Percentiles rank a stretch among this genome's conserved stretches.
phyloP scores from a whole-genome alignment of 805 yeast species.

The Sungouiella blattae region DNA sequence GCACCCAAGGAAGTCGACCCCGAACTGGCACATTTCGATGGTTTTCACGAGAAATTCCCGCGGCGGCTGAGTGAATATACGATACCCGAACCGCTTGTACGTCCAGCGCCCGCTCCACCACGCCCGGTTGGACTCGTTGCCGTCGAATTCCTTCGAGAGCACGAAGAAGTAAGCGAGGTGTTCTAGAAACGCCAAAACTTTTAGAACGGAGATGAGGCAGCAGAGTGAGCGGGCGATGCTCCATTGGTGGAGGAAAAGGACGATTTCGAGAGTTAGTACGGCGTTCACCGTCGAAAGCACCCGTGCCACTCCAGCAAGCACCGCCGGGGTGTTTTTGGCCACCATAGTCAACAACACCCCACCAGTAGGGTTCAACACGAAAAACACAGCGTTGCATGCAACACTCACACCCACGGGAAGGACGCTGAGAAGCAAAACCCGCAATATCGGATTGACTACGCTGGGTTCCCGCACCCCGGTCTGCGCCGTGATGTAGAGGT shows the following conservation, averaged over 20 bases:
- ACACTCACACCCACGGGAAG: slow-evolving; percentile 40
- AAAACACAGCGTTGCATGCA: slow-evolving; percentile 26
- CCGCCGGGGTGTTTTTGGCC: slow-evolving; percentile 29
- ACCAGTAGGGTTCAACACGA: slow-evolving; percentile 32
- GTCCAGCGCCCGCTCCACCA: slow-evolving; percentile 59
- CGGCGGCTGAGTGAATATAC: slow-evolving; percentile 39
- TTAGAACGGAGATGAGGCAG: slow-evolving; percentile 36
- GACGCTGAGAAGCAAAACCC: slow-evolving; percentile 53
- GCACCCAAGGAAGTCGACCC: slow-evolving; percentile 46
- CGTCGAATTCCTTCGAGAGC: slow-evolving; percentile 41
- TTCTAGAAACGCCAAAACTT: slow-evolving; percentile 33
- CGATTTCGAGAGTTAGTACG: slow-evolving; percentile 31
- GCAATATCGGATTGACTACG: slow-evolving; percentile 49
- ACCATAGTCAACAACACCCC: slow-evolving; percentile 36
- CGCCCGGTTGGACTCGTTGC: slow-evolving; percentile 39
- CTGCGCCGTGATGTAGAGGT: slow-evolving; percentile 79
- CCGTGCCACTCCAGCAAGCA: slow-evolving; percentile 42
- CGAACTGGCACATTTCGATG: slow-evolving; percentile 43
- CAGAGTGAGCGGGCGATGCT: slow-evolving; percentile 36
- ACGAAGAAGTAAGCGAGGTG: slow-evolving; percentile 27
- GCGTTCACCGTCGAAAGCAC: slow-evolving; percentile 29
- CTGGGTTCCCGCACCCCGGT: slow-evolving; percentile 57
- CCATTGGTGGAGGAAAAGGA: slow-evolving; percentile 42
- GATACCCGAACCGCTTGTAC: slow-evolving; percentile 34
- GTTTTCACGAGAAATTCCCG: slow-evolving; percentile 46